Evolutionary conservation across 2,329 filamentous ascomycete species (phyloP), one percentile per base, ranked within the genome.

Genomic region (Nigrospora sphaerica): DNA sequence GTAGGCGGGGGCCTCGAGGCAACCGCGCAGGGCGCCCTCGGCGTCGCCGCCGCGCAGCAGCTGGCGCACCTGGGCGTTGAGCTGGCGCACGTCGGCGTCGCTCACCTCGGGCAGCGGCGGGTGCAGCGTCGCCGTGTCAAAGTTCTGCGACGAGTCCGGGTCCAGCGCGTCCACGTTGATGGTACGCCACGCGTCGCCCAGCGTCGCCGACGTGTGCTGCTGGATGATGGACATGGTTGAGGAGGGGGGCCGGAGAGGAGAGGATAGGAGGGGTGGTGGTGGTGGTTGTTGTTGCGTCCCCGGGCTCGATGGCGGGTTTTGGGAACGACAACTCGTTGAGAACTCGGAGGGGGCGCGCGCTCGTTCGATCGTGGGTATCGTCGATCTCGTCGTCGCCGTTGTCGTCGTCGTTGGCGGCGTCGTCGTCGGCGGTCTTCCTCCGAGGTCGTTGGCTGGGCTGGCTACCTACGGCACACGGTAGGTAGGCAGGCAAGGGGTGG

Each of bases 151-250:
- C 58, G 89, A 93, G 68, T 97, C 91, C 49, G 91, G 88, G 66
- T 93, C 87, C 59, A 95, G 79, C 57, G 85, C 84, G 66, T 96
- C 91, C 67, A 96, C 86, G 77, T 96, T 89, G 77, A 96, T 93
- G 55, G 89, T 95, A 67, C 91, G 88, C 81, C 81, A 85, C 62
- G 78, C 77, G 56, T 85, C 81, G 66, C 71, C 71, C 46, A 85
- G 73, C 56, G 80, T 73, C 46, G 77, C 75, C 49, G 71, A 68
- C 43, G 75, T 79, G 67, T 81, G 76, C 63, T 84, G 78, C 63
- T 83, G 81, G 56, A 83, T 83, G 61, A 85, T 82, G 45, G 81
- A 85, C 81, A 85, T 84, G 42, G 46, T 56, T 39, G 14, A 14
- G 28, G 13, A 17, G 39, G 40, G 12, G 31, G 40, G 10, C n/a